phyloP scores from a whole-genome alignment of 805 yeast species.

The Nakazawaea sp. region DNA sequence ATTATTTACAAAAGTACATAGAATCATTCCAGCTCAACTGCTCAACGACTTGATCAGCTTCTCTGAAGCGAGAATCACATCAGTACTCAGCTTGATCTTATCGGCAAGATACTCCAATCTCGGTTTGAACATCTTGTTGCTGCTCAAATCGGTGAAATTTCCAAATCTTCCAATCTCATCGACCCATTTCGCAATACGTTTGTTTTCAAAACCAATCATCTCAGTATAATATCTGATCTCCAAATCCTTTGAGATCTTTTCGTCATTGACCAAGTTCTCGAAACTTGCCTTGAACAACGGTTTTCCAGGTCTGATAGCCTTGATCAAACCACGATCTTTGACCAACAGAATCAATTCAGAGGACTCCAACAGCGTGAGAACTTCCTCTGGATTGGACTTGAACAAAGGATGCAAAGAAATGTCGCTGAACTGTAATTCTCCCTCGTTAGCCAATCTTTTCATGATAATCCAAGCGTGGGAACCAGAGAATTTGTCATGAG shows the following conservation, averaged over 20 bases:
- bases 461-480: constrained; percentile 89
- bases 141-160: constrained; percentile 30
- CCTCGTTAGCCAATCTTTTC: constrained; percentile 48
- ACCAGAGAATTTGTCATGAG: constrained; percentile 41
- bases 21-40: no score
- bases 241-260: constrained; percentile 46
- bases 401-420: constrained; percentile 53
- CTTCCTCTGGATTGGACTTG: constrained; percentile 45
- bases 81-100: constrained; percentile 60
- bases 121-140: constrained; percentile 44
- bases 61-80: constrained; percentile 42
- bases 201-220: constrained; percentile 52
- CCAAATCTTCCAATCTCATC: constrained; percentile 61
- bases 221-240: constrained; percentile 56
- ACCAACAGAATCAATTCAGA: constrained; percentile 65
- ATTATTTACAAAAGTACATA: no score
- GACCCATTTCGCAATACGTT: constrained; percentile 59
- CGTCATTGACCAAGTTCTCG: constrained; percentile 51
- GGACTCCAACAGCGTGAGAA: constrained; percentile 68
- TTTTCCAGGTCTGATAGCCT: constrained; percentile 66
- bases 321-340: constrained; percentile 72
- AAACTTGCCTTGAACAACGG: constrained; percentile 85
- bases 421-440: constrained; percentile 40
- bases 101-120: constrained; percentile 61
- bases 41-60: constrained; percentile 26